phyloP scores from a whole-genome alignment of 1,284 basidiomycete species.

The Agaricales sp. region DNA sequence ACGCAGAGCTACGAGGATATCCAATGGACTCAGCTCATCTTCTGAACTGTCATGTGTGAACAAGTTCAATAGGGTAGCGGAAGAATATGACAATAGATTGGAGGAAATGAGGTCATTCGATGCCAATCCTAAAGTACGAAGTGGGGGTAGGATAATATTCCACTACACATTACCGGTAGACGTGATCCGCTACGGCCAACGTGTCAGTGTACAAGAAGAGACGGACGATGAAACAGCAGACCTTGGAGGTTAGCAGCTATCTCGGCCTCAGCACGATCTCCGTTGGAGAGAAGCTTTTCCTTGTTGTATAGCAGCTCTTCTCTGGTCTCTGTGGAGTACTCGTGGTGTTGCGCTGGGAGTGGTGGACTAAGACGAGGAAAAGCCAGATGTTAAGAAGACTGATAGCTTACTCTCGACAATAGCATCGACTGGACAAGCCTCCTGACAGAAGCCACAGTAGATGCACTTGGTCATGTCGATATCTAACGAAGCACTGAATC shows the following conservation, averaged over 20 bases:
- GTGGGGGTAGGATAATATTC: no score
- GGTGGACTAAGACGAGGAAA: conserved; percentile 7
- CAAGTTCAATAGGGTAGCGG: no score
- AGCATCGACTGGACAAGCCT: conserved; percentile 98
- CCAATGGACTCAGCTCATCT: no score
- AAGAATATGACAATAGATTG: no score
- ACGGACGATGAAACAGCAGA: conserved; percentile 18
- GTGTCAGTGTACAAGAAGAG: conserved; percentile 11
- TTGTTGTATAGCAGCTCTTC: conserved; percentile 99
- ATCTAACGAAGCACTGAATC: conserved; percentile 35
- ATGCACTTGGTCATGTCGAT: conserved; percentile 98
- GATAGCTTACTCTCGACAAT: conserved; percentile 89
- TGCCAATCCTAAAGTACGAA: no score
- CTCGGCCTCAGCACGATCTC: conserved; percentile 94
- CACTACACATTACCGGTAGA: conserved; percentile 38
- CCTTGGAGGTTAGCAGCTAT: conserved; percentile 90
- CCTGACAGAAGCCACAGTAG: conserved; percentile 97
- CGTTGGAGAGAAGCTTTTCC: conserved; percentile 92
- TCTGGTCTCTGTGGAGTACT: conserved; percentile 94
- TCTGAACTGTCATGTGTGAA: no score
- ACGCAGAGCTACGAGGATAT: no score
- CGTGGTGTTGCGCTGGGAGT: conserved; percentile 80
- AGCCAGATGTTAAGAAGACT: no score
- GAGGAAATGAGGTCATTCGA: no score
- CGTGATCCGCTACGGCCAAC: conserved; percentile 41